Evolutionary conservation across 2,329 filamentous ascomycete species (phyloP), one percentile per base, ranked within the genome.

Genomic region (Fusarium stilboides): DNA sequence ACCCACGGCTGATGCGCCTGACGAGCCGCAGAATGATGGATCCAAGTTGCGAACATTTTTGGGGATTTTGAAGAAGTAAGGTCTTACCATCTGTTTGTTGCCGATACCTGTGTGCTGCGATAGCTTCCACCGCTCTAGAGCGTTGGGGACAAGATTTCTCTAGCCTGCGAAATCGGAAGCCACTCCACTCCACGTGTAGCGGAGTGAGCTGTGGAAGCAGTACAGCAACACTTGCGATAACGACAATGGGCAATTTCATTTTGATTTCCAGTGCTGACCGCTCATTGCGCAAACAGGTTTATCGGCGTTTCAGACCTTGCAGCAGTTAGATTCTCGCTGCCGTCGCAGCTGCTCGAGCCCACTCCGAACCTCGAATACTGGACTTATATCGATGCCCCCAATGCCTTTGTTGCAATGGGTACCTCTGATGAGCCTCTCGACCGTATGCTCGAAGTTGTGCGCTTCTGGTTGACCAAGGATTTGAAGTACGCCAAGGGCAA

Each of bases 391-490:
- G 96, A 99, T 81, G 89, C 94, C 73, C 95, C 95, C 22, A 97
- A 97, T 80, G 93, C 94, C 47, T 98, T 99, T 70, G 83, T 89
- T 69, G 88, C 87, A 45, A 91, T 91, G 75, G 96, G 95, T 74
- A 95, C 95, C 74, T 96, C 95, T 19, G 92, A 98, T 74, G 94
- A 98, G 74, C 88, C 92, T 13, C 84, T 98, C 57, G 95, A 96
- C 74, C 94, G 96, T 73, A 98, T 98, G 93, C 88, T 99, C 52
- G 94, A 95, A 76, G 94, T 97, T 31, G 82, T 98, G 74, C 91
- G 94, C 63, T 99, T 98, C 82, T 99, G 96, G 96, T 97, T 98
- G 76, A 98, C 96, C 68, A 99, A 99, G 80, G 96, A 99, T 80
- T 80, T 99, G 80, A 99, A 99, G 88, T 99, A 98, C 77, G 93